Conservation (phyloP, 2,329 filamentous ascomycete genomes). For the Clonostachys sp. region DNA sequence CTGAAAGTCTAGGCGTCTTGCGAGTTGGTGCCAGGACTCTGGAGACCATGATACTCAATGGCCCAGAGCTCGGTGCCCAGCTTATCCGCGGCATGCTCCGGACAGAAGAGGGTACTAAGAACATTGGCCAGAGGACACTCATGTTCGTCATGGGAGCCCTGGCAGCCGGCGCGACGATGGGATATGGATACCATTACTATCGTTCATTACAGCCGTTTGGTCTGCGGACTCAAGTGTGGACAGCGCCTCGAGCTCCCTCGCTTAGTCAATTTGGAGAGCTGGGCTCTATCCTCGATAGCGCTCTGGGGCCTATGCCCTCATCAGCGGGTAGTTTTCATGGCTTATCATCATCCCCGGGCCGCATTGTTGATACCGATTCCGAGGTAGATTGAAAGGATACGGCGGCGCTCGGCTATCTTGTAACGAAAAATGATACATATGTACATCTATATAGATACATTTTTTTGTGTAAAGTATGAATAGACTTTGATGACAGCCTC, state of each 20-base stretch:
- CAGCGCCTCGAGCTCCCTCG: constrained; percentile 17
- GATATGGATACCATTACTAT: constrained; percentile 33
- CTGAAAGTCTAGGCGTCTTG: constrained; percentile 11
- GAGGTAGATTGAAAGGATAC: constrained; percentile 21
- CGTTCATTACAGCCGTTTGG: constrained; percentile 38
- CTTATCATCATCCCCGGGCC: constrained; percentile 11
- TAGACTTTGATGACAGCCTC: no score
- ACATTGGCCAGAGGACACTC: constrained; percentile 22
- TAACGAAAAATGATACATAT: background rate
- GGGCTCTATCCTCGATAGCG: constrained; percentile 35
- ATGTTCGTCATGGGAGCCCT: constrained; percentile 24
- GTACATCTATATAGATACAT: background rate
- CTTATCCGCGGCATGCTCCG: constrained; percentile 29
- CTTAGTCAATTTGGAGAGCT: constrained; percentile 41
- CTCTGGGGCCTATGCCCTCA: constrained; percentile 17
- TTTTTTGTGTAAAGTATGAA: background rate
- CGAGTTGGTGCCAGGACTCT: constrained; percentile 20
- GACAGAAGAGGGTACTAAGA: constrained; percentile 21
- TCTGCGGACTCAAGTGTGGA: constrained; percentile 36
- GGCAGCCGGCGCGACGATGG: constrained; percentile 28
- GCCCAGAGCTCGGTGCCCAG: constrained; percentile 25
- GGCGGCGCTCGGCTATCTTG: no score
- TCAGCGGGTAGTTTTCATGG: constrained; percentile 5
- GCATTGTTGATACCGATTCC: constrained; percentile 25
- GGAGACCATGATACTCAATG: constrained; percentile 25